Base-by-base conservation (phyloP, 305 asterid species). In the Stenogyne calaminthoides region DNA sequence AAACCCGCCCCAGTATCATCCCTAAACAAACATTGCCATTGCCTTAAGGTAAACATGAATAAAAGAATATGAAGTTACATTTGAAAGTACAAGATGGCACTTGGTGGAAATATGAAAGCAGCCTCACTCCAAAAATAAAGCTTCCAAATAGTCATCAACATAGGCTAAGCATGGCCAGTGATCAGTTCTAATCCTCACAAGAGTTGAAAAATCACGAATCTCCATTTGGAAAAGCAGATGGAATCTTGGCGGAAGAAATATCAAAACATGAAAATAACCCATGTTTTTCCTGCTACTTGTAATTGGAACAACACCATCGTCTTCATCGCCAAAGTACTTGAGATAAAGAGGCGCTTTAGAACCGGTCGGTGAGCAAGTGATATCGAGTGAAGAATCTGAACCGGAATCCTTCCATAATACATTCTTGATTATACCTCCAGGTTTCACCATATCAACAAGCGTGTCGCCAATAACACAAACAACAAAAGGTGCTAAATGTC, bases 91-190 rank as follows among this genome's bases (percentile, higher is more conserved):
- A 36, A 51, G 20, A 3, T 25, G 29, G 29, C 29, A 1, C 2
- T 1, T 25, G 29, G 6, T 9, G 76, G 74, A 22, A 10, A 5
- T 56, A 14, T 44, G 25, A 42, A 63, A 57, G 75, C 39, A 70
- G 67, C 76, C 71, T 82, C 84, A 81, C 37, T 29, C 68, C 76
- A 79, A 70, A 80, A 91, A 89, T 44, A 91, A 81, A 80, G 95
- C 91, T 80, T 91, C 98, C 85, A 93, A 83, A 79, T 89, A 88
- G 82, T 93, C 98, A 77, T 93, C 98, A 36, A 91, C 88, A 80
- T 91, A 93, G 80, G 98, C 98, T 32, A 93, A 83, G 81, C 98
- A 91, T 14, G 97, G 97, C 98, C 98, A 93, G 67, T 93, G 93
- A 80, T 93, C 98, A 15, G 97, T 93, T 83, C 96, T 85, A 72